Percentiles rank a stretch among this genome's conserved stretches.
These are phyloP conservation scores for Mortierella sp. DNA, from an alignment of 371 early-diverging fungal genomes.

Conservation along the genomic window DNA sequence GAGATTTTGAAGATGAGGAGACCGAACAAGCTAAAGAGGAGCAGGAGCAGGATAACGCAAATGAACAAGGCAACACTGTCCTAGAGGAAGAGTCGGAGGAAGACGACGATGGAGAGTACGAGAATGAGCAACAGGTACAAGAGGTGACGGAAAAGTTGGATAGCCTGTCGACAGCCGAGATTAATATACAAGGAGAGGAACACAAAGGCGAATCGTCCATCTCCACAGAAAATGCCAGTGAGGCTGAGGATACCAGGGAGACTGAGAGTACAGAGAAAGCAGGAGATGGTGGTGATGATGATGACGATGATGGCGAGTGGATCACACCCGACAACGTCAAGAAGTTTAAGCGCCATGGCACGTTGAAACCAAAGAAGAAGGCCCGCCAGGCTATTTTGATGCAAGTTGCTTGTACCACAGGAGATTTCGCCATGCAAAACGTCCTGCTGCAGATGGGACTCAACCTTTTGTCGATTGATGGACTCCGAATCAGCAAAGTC, in stretches of 20 bases:
- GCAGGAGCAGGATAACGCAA: constrained; percentile 2
- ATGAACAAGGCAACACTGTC: constrained; percentile 38
- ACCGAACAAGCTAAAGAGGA: constrained; percentile 4
- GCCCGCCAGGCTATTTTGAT: constrained; percentile 56
- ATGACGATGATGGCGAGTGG: constrained; percentile 88
- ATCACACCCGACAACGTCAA: constrained; percentile 93
- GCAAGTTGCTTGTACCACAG: constrained; percentile 91
- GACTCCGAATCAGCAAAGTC: constrained; percentile 80
- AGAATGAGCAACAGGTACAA: constrained; percentile 47
- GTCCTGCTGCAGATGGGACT: constrained; percentile 94
- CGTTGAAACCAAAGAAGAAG: constrained; percentile 61
- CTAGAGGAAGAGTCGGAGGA: constrained; percentile 56
- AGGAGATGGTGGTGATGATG: constrained; percentile 58
- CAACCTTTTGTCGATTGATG: constrained; percentile 87
- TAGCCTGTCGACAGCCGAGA: constrained; percentile 22
- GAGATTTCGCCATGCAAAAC: constrained; percentile 98
- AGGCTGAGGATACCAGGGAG: constrained; percentile 11
- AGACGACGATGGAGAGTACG: constrained; percentile 69
- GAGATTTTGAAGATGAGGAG: constrained; percentile 47
- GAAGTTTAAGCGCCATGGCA: constrained; percentile 70
- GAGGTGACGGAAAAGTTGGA: constrained; percentile 33
- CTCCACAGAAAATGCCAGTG: constrained; percentile 3
- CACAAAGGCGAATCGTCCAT: constrained; percentile 25
- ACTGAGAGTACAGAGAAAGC: constrained; percentile 27
- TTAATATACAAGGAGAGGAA: constrained; percentile 35